A percentile compares a stretch with the other conserved stretches of the same genome.
These are phyloP conservation scores for Neckera pumila DNA, from an alignment of 225 moss, liverwort and hornwort species.

Conservation along the genomic window DNA sequence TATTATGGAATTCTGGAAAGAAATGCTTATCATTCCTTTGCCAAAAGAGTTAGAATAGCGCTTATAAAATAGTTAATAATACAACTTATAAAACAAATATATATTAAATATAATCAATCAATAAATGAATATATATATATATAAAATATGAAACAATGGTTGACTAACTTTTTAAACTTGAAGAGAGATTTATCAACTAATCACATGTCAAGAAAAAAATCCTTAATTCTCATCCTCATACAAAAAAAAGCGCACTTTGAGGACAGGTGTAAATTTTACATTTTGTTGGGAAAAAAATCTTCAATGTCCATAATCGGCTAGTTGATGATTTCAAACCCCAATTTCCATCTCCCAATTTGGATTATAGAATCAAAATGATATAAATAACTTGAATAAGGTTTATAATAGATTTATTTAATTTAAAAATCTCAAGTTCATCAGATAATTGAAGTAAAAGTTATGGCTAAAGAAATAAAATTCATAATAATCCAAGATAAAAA, in stretches of 20 bases:
- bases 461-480: background rate
- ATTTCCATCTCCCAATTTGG: background rate
- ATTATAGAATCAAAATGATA: background rate
- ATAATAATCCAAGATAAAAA: rapidly evolving
- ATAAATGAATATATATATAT: background rate
- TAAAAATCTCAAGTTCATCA: background rate
- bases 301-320: background rate
- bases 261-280: background rate
- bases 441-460: background rate
- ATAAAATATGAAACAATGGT: background rate
- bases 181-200: background rate
- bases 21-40: background rate
- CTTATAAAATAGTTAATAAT: background rate
- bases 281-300: background rate
- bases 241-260: background rate
- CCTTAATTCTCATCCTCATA: background rate
- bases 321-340: background rate
- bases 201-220: background rate
- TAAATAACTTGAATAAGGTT: rapidly evolving
- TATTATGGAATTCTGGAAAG: background rate
- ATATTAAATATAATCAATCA: too few species aligned
- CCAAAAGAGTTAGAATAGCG: background rate
- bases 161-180: background rate
- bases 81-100: background rate
- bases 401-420: background rate